Base-by-base conservation (phyloP, 2,329 filamentous ascomycete species). In the Furcasterigmium furcatum region DNA sequence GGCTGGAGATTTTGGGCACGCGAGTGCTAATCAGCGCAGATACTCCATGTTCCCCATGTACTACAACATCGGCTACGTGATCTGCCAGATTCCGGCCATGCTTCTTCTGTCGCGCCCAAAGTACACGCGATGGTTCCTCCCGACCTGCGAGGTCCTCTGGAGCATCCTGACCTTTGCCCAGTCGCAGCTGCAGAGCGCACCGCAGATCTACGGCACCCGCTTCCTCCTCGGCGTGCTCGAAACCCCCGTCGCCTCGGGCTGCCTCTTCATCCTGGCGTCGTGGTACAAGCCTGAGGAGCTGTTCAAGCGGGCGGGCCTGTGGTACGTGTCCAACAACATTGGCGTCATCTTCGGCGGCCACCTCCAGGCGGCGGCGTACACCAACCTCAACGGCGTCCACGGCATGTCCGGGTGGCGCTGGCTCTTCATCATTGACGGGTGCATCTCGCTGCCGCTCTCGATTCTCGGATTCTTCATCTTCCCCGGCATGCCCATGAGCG, bases 391-490 rank as follows among this genome's bases (percentile, higher is more conserved):
- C 16, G 74, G 73, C 0, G 62, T 72, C 0, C 60, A 59, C 4
- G 76, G 74, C 0, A 67, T 74, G 57, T 59, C 70, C 0, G 76
- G 76, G 0, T 79, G 73, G 74, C 59, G 66, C 39, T 75, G 67
- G 74, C 59, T 79, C 0, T 80, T 79, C 41, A 71, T 80, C 10
- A 77, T 80, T 21, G 76, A 79, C 43, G 77, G 76, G 1, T 65
- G 77, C 24, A 79, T 79, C 53, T 76, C 72, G 1, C 62, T 80
- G 3, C 76, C 75, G 0, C 67, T 80, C 9, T 71, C 73, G 0
- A 45, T 80, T 2, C 65, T 72, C 6, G 76, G 77, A 0, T 77
- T 70, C 48, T 45, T 78, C 7, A 67, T 79, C 4, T 60, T 58
- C 43, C 68, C 69, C 0, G 68, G 67, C 0, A 63, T 71, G 14